Base-by-base conservation (phyloP, 2,329 filamentous ascomycete species). In the Neoascochyta sp. region DNA sequence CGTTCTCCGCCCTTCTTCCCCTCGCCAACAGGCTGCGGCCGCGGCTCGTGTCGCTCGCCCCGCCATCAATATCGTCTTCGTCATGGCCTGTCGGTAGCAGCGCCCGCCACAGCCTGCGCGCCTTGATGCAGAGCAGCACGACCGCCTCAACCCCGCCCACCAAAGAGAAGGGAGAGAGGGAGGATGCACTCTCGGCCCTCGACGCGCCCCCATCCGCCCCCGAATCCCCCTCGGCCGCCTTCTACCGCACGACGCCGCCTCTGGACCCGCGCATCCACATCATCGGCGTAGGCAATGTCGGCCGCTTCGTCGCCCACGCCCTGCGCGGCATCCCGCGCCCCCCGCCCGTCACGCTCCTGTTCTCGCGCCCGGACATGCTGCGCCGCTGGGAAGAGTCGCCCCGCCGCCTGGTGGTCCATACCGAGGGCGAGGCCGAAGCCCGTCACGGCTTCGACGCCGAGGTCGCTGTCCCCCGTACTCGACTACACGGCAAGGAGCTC, bases 211-310 rank as follows among this genome's bases (percentile, higher is more conserved):
- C n/a, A n/a, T n/a, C n/a, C n/a, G n/a, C n/a, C n/a, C n/a, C n/a
- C n/a, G n/a, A n/a, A n/a, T n/a, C n/a, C n/a, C n/a, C n/a, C 24
- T 33, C 51, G 4, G 43, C 54, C 34, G 49, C 52, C 25, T 61
- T 62, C 45, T 62, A 62, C 38, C 56, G 59, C 34, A 33, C 33
- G 5, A 32, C 50, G 20, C 45, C 51, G 8, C 50, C 55, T 3
- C 21, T 47, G 17, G 46, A 62, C 27, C 47, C 50, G 20, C 48
- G 57, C 3, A 55, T 62, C 14, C 79, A 92, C 52, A 73, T 95
- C 26, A 66, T 95, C 3, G 89, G 90, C 8, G 57, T 84, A 8
- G 89, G 89, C 19, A 93, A 87, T 54, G 70, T 95, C 9, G 89
- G 88, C 9, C 78, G 78, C 23, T 76, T 95, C 15, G 78, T 89